Base-by-base conservation (phyloP, 2,329 filamentous ascomycete species). In the Beauveria brongniartii region DNA sequence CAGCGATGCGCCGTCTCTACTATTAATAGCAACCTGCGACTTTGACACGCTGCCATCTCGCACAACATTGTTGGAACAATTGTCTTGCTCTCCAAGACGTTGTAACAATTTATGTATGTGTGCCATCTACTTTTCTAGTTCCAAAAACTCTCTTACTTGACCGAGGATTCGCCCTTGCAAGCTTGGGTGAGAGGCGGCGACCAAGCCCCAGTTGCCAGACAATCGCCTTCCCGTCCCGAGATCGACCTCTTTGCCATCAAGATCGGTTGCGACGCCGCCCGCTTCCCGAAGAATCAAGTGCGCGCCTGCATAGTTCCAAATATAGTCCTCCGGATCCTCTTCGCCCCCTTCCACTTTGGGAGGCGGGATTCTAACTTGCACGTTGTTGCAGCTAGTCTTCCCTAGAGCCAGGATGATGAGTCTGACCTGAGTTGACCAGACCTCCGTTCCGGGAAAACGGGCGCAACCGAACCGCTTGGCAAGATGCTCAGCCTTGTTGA, bases 401-500 rank as follows among this genome's bases (percentile, higher is more conserved):
- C 37, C 56, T 16, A 59, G 47, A 10, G 37, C 46, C 37, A 51
- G 34, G 10, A 43, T 43, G 9, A 51, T 18, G 30, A 47, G 51
- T 10, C 55, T 30, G 3, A 62, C 28, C 24, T 62, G 61, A 2
- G 61, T 58, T 9, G 55, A 59, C 61, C 54, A 58, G 14, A 57
- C 47, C n/a, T 62, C 60, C 1, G 50, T 62, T 12, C 28, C 43
- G 9, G 60, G 60, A 37, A 52, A 53, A 12, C 18, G 22, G 6
- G 26, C n/a, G 18, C 53, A 55, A 3, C 50, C 20, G 12, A 62
- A 14, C 0, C 34, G 7, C 8, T 7, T 34, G 4, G 24, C 28
- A 18, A 62, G 26, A 10, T 54, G n/a, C n/a, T 18, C 20, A 4
- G 34, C 46, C 34, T 30, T 22, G 4, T 14, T 41, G 34, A 59